These are phyloP conservation scores for Globisporangium splendens DNA, from an alignment of 352 stramenopile genomes.

Conservation along the genomic window DNA sequence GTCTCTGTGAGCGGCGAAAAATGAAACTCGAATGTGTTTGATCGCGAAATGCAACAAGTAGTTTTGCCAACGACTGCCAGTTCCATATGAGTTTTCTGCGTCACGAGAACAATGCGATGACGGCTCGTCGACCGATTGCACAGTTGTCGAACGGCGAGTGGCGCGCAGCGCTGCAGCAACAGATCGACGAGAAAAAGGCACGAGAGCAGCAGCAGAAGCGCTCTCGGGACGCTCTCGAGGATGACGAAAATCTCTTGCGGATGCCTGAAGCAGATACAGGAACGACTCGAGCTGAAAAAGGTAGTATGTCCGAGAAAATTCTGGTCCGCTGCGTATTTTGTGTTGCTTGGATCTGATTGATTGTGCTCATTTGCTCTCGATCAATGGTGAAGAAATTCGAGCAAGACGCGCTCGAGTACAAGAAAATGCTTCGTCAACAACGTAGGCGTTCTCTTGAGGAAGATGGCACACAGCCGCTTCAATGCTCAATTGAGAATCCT, in stretches of 20 bases:
- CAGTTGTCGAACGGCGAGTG: conserved; percentile 33
- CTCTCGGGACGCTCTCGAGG: background rate
- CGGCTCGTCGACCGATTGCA: conserved; percentile 18
- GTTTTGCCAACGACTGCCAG: no score
- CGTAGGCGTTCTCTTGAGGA: background rate
- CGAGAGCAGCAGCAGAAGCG: conserved; percentile 14
- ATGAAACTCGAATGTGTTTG: conserved; percentile 7
- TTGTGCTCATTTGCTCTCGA: no score
- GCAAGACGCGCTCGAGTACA: conserved; percentile 14
- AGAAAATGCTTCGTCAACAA: conserved; percentile 1
- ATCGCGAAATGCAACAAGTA: background rate
- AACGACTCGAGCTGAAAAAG: no score
- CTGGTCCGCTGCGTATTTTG: no score
- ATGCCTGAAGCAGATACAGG: no score
- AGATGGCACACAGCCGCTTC: background rate
- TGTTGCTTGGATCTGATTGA: no score
- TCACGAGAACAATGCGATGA: conserved; percentile 4
- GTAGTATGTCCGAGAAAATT: no score
- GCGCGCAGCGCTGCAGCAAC: conserved; percentile 29
- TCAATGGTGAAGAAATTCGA: conserved; percentile 10
- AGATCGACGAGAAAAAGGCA: conserved; percentile 32
- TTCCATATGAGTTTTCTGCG: conserved; percentile 16
- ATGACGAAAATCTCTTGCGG: no score
- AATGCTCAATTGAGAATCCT: background rate
- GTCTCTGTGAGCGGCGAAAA: background rate